A percentile compares a stretch with the other conserved stretches of the same genome.
Evolutionary conservation across 1,139 yeast species (phyloP).

Genomic region (Kodamaea ohmeri): DNA sequence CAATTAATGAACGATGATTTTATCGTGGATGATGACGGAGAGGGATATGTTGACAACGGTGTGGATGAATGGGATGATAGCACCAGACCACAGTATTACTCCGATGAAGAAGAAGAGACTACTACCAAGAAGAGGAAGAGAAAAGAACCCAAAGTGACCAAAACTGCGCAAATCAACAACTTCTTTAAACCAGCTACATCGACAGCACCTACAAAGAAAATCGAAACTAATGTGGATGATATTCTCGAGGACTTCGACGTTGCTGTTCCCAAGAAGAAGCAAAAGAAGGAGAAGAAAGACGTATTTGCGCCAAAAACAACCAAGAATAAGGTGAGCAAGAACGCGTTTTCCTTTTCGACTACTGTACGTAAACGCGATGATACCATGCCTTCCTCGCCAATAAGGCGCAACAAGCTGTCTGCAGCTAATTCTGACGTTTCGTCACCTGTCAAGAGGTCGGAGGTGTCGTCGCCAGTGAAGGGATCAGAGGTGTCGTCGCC

Average conservation of each 20-base stretch:
- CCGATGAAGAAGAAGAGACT: constrained; percentile 47
- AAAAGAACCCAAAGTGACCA: constrained; percentile 38
- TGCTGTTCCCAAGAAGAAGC: constrained; percentile 20
- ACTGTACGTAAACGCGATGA: constrained; percentile 21
- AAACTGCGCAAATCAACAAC: constrained; percentile 50
- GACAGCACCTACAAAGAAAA: constrained; percentile 29
- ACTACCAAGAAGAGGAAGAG: constrained; percentile 29
- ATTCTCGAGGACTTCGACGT: constrained; percentile 42
- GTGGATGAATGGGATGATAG: constrained; percentile 80
- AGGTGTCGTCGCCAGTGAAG: constrained; percentile 7
- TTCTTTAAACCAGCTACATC: constrained; percentile 50
- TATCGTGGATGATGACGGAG: constrained; percentile 89
- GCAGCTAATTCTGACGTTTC: background rate
- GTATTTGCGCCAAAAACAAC: constrained; percentile 7
- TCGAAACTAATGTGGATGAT: constrained; percentile 44
- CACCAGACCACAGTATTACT: constrained; percentile 48
- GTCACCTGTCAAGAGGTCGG: background rate
- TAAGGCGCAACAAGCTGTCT: background rate
- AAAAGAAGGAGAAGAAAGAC: constrained; percentile 15
- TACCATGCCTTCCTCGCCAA: constrained; percentile 1
- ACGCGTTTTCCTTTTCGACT: constrained; percentile 30
- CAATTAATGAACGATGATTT: constrained; percentile 87
- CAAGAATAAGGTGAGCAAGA: constrained; percentile 15
- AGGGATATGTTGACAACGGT: constrained; percentile 89
- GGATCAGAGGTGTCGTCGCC: background rate